Conservation (phyloP, 2,329 filamentous ascomycete species). For the Meredithiella fracta region DNA sequence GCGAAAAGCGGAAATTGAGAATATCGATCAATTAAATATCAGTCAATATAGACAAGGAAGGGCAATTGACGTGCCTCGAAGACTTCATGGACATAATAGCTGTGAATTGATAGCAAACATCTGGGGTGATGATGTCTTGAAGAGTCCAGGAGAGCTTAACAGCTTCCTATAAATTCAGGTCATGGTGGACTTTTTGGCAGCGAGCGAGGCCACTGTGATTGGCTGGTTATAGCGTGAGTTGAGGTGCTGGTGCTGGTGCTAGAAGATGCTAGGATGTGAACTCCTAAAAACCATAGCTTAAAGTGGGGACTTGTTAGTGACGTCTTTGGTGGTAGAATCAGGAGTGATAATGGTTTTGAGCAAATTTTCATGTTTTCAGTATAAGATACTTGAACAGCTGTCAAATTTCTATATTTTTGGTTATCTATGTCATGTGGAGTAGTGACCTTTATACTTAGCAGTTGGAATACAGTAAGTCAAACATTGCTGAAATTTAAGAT, state of each 20-base stretch:
- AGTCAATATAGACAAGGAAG: too few species aligned
- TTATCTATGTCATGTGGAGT: too few species aligned
- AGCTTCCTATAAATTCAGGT: neutral
- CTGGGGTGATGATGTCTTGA: neutral
- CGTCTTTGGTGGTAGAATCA: neutral
- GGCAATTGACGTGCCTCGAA: too few species aligned
- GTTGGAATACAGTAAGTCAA: too few species aligned
- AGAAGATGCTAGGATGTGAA: neutral
- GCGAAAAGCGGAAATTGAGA: too few species aligned
- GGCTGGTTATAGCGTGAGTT: neutral
- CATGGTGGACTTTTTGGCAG: neutral
- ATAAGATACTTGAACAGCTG: too few species aligned
- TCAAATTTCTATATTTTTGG: too few species aligned
- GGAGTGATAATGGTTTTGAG: neutral
- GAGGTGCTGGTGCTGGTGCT: neutral
- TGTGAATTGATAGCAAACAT: neutral
- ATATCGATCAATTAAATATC: too few species aligned
- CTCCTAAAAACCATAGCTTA: neutral
- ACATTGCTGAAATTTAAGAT: too few species aligned
- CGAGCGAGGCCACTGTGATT: neutral
- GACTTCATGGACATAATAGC: too few species aligned
- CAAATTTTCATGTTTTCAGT: too few species aligned
- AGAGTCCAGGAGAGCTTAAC: neutral
- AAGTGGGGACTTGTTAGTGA: neutral
- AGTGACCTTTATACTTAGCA: too few species aligned